Evolutionary conservation across 805 yeast species (phyloP).

Genomic region (Metschnikowia borealis): DNA sequence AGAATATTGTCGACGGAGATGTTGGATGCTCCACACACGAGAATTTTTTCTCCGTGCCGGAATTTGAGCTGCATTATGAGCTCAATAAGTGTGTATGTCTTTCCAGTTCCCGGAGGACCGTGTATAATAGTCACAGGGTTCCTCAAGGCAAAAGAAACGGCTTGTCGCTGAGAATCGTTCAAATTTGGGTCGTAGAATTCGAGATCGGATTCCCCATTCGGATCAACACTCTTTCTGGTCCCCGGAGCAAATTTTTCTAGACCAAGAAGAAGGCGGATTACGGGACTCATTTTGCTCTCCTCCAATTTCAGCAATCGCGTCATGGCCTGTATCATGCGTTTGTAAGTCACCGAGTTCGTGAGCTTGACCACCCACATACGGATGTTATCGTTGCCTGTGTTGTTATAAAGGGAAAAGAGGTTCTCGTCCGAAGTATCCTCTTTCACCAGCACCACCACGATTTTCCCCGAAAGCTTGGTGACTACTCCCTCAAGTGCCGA

Average conservation of each 20-base stretch:
- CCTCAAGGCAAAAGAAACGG: slow-evolving; percentile 60
- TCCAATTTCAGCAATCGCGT: slow-evolving; percentile 55
- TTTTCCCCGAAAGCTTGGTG: slow-evolving; percentile 44
- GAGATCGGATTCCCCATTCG: slow-evolving; percentile 1
- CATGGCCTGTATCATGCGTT: slow-evolving; percentile 76
- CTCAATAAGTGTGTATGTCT: slow-evolving; percentile 81
- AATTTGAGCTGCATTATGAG: slow-evolving; percentile 66
- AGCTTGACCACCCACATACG: slow-evolving; percentile 67
- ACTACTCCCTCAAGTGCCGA: slow-evolving; percentile 60
- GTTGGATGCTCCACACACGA: slow-evolving; percentile 94
- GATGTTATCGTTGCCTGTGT: slow-evolving; percentile 31
- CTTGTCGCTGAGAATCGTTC: slow-evolving; percentile 69
- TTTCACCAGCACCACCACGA: slow-evolving; percentile 57
- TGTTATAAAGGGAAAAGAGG: slow-evolving; percentile 44
- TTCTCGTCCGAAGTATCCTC: slow-evolving; percentile 46
- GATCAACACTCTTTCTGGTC: not conserved
- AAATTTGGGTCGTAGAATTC: slow-evolving; percentile 42
- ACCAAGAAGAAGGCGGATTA: slow-evolving; percentile 47
- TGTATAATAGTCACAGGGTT: slow-evolving; percentile 63
- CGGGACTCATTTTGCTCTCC: slow-evolving; percentile 24
- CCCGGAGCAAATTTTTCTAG: slow-evolving; percentile 29
- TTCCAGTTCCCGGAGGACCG: slow-evolving; percentile 83
- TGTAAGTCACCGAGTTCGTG: slow-evolving; percentile 66
- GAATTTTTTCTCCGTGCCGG: slow-evolving; percentile 45
- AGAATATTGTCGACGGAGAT: slow-evolving; percentile 87